Conservation (phyloP, 2,329 filamentous ascomycete genomes). For the Ophiocordyceps camponoti-floridani region DNA sequence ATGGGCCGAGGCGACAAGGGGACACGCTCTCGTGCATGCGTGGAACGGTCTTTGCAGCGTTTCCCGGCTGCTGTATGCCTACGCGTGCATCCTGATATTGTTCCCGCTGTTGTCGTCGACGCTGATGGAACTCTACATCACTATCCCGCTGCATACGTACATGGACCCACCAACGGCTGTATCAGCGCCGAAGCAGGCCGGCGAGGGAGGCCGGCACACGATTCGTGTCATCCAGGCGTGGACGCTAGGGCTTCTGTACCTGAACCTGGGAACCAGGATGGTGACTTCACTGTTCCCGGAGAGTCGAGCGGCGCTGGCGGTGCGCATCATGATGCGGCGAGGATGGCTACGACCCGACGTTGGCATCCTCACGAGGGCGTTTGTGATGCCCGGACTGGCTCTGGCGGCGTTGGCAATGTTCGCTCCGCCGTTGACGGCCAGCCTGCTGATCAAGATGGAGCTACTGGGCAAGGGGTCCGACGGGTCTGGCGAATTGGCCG, state of each 20-base stretch:
- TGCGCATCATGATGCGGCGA: constrained; percentile 53
- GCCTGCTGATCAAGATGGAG: constrained; percentile 10
- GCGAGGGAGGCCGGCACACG: constrained; percentile 34
- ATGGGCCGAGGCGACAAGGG: constrained; percentile 7
- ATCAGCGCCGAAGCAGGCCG: constrained; percentile 8
- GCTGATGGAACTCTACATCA: constrained; percentile 72
- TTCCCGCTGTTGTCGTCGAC: constrained; percentile 67
- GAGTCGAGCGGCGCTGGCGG: constrained; percentile 54
- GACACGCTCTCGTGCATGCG: constrained; percentile 8
- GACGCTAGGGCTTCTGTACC: constrained; percentile 81
- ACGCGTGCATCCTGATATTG: constrained; percentile 54
- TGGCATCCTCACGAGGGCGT: constrained; percentile 61
- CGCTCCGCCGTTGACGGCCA: constrained; percentile 43
- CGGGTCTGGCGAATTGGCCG: constrained; percentile 11
- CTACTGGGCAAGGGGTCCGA: constrained; percentile 6
- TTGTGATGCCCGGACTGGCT: constrained; percentile 58
- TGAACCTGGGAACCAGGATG: constrained; percentile 59
- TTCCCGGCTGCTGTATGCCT: constrained; percentile 50
- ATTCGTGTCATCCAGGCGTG: constrained; percentile 84
- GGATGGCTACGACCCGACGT: constrained; percentile 70
- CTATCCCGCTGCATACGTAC: constrained; percentile 75
- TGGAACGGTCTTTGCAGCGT: constrained; percentile 13
- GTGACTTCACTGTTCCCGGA: constrained; percentile 49
- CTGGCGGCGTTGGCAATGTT: constrained; percentile 45
- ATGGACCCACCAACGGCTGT: constrained; percentile 25